Evolutionary conservation across 495 filamentous ascomycete species (phyloP).

Genomic region (Astrothelium subdiscretum): DNA sequence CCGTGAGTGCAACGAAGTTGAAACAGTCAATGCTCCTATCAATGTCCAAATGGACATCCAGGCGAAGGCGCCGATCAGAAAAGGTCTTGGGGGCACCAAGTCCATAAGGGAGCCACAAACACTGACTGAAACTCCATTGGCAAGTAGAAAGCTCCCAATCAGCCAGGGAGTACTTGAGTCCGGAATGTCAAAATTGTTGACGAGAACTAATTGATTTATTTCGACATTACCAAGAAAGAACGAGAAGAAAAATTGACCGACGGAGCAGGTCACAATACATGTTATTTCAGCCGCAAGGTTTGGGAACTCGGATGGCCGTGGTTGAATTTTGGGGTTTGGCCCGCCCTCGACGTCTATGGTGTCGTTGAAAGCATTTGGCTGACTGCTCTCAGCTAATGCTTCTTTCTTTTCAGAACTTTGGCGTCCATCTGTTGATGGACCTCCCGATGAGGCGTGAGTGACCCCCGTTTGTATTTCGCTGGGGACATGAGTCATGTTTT

Average conservation of each 20-base stretch:
- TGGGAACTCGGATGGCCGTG: constrained; percentile 26
- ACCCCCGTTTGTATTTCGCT: no score
- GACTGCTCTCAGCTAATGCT: no score
- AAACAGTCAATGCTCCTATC: constrained; percentile 30
- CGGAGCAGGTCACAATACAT: constrained; percentile 35
- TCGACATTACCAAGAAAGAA: constrained; percentile 35
- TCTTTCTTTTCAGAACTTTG: no score
- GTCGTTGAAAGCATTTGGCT: no score
- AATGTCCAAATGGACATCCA: constrained; percentile 36
- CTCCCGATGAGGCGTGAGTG: no score
- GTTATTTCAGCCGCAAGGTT: constrained; percentile 30
- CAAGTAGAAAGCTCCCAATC: constrained; percentile 30
- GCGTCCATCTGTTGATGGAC: no score
- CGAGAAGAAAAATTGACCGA: constrained; percentile 36
- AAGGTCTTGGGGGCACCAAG: constrained; percentile 29
- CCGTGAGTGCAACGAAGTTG: constrained; percentile 8
- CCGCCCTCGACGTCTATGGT: no score
- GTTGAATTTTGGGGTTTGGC: neutral
- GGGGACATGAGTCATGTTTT: no score
- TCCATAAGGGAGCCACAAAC: constrained; percentile 36
- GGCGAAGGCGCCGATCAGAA: constrained; percentile 35
- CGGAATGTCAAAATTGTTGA: constrained; percentile 26
- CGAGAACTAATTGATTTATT: constrained; percentile 29
- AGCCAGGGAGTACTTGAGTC: constrained; percentile 36
- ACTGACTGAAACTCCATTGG: constrained; percentile 36